A percentile compares a stretch with the other conserved stretches of the same genome.
These are phyloP conservation scores for Talaromyces sp. DNA, from an alignment of 2,329 filamentous ascomycete genomes.

Conservation along the genomic window DNA sequence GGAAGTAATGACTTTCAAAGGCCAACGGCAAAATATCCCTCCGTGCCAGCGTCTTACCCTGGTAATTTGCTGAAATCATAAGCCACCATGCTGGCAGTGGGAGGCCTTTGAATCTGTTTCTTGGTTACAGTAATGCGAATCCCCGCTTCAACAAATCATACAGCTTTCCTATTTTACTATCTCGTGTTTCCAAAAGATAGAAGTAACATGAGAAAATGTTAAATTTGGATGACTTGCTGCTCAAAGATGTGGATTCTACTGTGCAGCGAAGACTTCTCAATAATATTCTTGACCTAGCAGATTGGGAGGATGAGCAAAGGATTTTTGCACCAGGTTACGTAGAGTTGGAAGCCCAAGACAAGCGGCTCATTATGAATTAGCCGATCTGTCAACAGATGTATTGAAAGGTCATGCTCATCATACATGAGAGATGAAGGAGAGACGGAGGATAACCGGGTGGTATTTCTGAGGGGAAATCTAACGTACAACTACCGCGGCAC, in stretches of 20 bases:
- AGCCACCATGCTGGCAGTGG: too few species aligned
- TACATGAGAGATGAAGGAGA: not conserved
- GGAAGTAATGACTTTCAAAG: too few species aligned
- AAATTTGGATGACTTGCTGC: slow-evolving; percentile 1
- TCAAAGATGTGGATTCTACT: not conserved
- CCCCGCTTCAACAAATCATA: too few species aligned
- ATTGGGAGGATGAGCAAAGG: not conserved
- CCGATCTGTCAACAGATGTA: not conserved
- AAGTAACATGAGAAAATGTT: not conserved
- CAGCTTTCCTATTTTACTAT: too few species aligned
- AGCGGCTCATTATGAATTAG: not conserved
- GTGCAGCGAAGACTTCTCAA: not conserved
- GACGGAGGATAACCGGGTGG: not conserved
- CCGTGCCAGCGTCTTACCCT: too few species aligned
- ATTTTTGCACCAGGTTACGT: not conserved
- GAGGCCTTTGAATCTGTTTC: too few species aligned
- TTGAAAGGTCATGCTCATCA: not conserved
- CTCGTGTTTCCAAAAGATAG: too few species aligned
- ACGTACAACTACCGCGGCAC: not conserved
- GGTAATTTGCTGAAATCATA: too few species aligned
- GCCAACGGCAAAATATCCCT: too few species aligned
- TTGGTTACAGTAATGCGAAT: too few species aligned
- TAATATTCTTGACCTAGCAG: not conserved
- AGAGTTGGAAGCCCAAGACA: not conserved
- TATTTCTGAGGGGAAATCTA: not conserved